Conservation (phyloP, 208 protist genomes). For the Chromosphaera perkinsii region DNA sequence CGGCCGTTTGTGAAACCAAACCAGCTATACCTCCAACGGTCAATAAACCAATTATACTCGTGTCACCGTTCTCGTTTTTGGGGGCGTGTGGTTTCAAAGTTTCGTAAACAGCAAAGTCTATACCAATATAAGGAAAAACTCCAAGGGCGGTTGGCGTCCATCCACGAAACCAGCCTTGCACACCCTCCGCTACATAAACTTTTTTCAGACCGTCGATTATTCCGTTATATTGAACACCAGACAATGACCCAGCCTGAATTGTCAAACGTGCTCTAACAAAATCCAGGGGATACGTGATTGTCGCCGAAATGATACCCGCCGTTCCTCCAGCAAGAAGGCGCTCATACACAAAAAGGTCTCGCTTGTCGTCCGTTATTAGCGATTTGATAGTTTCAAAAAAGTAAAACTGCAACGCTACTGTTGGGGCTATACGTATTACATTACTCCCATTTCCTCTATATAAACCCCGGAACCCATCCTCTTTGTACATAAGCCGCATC, state of each 20-base stretch:
- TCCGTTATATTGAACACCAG: constrained; percentile 5
- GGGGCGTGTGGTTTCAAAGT: constrained; percentile 32
- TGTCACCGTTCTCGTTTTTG: too few species aligned
- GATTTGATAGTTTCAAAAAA: constrained; percentile 80
- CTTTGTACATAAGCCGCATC: too few species aligned
- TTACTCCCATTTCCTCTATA: constrained; percentile 88
- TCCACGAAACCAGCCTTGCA: too few species aligned
- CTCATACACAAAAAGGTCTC: constrained; percentile 20
- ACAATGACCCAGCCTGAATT: too few species aligned
- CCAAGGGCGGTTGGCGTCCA: too few species aligned
- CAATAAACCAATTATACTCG: background rate
- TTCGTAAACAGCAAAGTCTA: constrained; percentile 57
- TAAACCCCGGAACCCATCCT: constrained; percentile 72
- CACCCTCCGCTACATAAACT: too few species aligned
- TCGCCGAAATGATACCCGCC: constrained; percentile 80
- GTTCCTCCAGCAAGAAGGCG: constrained; percentile 67
- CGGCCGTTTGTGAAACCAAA: constrained; percentile 1
- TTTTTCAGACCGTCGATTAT: constrained; percentile 10
- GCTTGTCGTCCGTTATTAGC: too few species aligned
- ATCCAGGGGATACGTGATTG: constrained; percentile 85
- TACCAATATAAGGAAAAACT: constrained; percentile 51
- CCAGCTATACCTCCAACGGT: constrained; percentile 1
- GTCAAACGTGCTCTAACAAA: constrained; percentile 80
- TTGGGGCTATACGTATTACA: constrained; percentile 83
- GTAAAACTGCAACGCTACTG: constrained; percentile 80